Evolutionary conservation across 148 eudicot genomes (phyloP).

Genomic region (Rhododendron mucronatum): DNA sequence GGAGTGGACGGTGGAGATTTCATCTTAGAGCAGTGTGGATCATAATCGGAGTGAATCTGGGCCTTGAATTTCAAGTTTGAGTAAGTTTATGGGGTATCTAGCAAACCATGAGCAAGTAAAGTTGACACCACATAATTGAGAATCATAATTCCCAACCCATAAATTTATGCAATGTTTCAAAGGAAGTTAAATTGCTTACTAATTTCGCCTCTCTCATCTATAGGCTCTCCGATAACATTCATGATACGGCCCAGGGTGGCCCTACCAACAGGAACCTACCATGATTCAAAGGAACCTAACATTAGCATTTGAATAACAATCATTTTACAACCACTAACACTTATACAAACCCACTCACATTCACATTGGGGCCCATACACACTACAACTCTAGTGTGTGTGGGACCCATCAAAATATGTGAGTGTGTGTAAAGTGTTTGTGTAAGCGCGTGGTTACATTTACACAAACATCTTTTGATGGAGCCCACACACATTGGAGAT

Average conservation of each 20-base stretch:
- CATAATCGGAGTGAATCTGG: neutral
- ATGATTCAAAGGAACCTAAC: neutral
- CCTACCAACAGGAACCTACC: conserved; percentile 91
- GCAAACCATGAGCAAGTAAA: neutral
- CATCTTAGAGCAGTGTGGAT: neutral
- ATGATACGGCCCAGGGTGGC: conserved; percentile 97
- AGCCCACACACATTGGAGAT: too few relatives aligned
- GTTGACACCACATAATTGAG: neutral
- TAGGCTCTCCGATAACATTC: conserved; percentile 94
- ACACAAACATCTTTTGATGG: too few relatives aligned
- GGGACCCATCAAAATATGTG: too few relatives aligned
- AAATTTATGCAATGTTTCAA: neutral
- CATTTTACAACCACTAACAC: too few relatives aligned
- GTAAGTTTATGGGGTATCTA: neutral
- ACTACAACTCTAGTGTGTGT: too few relatives aligned
- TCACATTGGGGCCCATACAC: too few relatives aligned
- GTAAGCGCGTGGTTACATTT: too few relatives aligned
- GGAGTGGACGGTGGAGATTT: neutral
- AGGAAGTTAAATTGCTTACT: conserved; percentile 41
- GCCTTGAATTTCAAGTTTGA: neutral
- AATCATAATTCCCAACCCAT: neutral
- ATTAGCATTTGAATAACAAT: too few relatives aligned
- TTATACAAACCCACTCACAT: too few relatives aligned
- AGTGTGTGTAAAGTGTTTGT: too few relatives aligned
- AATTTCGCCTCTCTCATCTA: conserved; percentile 76